Conservation (phyloP, 495 filamentous ascomycete species). For the Parachaetomium inaequale region DNA sequence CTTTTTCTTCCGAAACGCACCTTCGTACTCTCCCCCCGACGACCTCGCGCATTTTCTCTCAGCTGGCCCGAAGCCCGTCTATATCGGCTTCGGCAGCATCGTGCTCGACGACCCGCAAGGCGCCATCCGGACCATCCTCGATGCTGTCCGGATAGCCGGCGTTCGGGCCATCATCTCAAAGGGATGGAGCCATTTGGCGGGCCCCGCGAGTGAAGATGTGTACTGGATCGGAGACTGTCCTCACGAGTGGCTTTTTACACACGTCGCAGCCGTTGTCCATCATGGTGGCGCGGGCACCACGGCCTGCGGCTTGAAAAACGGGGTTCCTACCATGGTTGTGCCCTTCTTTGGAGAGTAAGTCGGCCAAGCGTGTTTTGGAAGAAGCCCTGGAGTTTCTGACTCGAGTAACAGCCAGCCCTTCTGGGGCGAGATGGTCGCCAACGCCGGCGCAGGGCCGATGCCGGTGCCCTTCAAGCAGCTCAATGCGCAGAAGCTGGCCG, state of each 20-base stretch:
- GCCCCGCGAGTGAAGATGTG: conserved; percentile 49
- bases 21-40: conserved; percentile 53
- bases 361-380: too few species aligned
- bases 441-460: conserved; percentile 64
- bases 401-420: conserved; percentile 54
- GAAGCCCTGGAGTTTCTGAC: background rate
- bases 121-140: conserved; percentile 65
- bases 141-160: conserved; percentile 60
- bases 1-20: conserved; percentile 61
- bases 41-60: conserved; percentile 53
- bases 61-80: conserved; percentile 61
- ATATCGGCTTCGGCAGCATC: conserved; percentile 78
- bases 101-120: conserved; percentile 65
- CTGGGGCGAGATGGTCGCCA: conserved; percentile 72
- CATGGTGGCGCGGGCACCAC: conserved; percentile 81
- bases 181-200: conserved; percentile 72
- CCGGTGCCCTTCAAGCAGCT: conserved; percentile 68
- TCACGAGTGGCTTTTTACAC: conserved; percentile 77
- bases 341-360: conserved; percentile 71
- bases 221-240: conserved; percentile 72
- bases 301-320: conserved; percentile 63
- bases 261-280: conserved; percentile 70
- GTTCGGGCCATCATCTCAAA: conserved; percentile 71
- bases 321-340: conserved; percentile 67
- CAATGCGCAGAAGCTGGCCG: conserved; percentile 56